Evolutionary conservation across 345 rosid species (phyloP), one percentile per base, ranked within the genome.

Genomic region (Arabis alpina): DNA sequence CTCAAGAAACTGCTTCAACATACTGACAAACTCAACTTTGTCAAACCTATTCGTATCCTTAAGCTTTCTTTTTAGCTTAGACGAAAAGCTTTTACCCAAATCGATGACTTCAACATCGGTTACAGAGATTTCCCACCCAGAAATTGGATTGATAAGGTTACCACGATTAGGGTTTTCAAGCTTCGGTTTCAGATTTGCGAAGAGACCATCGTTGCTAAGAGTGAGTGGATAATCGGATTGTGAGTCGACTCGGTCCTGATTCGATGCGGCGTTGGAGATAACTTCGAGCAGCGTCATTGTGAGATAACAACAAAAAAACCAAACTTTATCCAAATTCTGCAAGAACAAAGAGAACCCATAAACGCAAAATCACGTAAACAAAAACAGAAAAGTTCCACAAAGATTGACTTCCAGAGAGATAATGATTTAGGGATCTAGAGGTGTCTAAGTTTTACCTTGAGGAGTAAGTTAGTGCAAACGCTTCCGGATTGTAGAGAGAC

Each of bases 201-300:
- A 80, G 72, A 76, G 47, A 7, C 71, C 79, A 43, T 85, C 84
- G 43, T 91, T 49, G 80, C 84, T 82, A 44, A 93, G 78, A 68
- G 83, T 52, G 32, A 91, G 76, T 0, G 92, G 96, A 64, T 80
- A 82, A 25, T 85, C 92, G 2, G 81, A 64, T 10, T 75, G 81
- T 7, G 83, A 59, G 15, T 57, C 67, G 36, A 40, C 37, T 12
- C 55, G 61, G 25, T 81, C 80, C 3, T 25, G 74, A 45, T 71
- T 81, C 63, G 78, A 78, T 7, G 77, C 57, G 1, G 92, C 86
- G 66, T 85, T 85, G 3, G 86, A 78, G 60, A 90, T 81, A 62
- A 80, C 81, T 63, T 90, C 93, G 63, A 90, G 84, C 79, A 88
- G 77, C 24, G 85, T 83, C 94, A 90, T 88, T 60, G 68, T 61